phyloP scores from a whole-genome alignment of 768 basidiomycete species.

The Lactarius psammicola region DNA sequence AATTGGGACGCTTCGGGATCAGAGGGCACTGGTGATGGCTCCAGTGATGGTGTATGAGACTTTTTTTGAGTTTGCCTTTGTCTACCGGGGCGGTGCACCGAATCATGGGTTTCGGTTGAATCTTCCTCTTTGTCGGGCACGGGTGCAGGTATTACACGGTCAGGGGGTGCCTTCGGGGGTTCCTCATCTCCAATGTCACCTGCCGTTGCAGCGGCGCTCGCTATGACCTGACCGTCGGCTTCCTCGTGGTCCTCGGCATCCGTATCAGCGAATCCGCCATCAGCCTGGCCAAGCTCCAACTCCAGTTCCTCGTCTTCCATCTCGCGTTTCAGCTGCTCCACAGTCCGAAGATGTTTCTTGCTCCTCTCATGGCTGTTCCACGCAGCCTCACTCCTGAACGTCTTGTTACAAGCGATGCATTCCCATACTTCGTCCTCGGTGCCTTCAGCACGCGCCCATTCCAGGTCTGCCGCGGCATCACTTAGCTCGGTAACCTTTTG shows the following conservation, averaged over 20 bases:
- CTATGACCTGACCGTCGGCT: conserved; percentile 3
- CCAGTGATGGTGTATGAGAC: conserved; percentile 2
- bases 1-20: conserved; percentile 4
- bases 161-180: conserved; percentile 13
- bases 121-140: conserved; percentile 7
- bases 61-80: conserved; percentile 15
- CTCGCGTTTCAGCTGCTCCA: conserved; percentile 70
- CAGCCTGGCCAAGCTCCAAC: conserved; percentile 38
- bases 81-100: conserved; percentile 1
- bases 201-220: conserved; percentile 5
- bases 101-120: conserved; percentile 12
- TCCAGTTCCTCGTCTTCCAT: conserved; percentile 76
- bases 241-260: conserved; percentile 13
- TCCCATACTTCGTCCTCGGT: conserved; percentile 82
- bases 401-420: conserved; percentile 91
- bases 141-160: not conserved
- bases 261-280: conserved; percentile 19
- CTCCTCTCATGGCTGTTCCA: conserved; percentile 97
- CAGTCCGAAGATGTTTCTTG: conserved; percentile 87
- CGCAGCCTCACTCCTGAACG: conserved; percentile 86
- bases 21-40: conserved; percentile 6
- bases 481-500: conserved; percentile 55
- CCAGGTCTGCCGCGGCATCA: conserved; percentile 57
- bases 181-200: conserved; percentile 7
- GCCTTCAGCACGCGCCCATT: conserved; percentile 73